These are phyloP conservation scores for Aurantiochytrium sp. DNA, from an alignment of 108 stramenopile species.

Conservation along the genomic window DNA sequence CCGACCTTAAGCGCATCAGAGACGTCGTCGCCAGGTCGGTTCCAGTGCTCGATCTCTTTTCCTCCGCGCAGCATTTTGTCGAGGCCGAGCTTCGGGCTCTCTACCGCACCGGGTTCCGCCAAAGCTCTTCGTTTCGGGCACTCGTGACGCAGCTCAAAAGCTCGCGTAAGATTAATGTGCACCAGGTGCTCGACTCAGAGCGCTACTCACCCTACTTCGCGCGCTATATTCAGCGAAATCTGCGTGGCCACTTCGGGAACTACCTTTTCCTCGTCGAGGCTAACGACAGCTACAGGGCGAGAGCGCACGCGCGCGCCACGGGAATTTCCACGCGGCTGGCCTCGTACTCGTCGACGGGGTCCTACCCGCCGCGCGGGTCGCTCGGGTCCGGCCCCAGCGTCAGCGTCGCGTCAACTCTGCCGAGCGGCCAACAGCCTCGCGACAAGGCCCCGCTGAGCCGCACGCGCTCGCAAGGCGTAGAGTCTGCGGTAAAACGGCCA, in stretches of 20 bases:
- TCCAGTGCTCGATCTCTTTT: neutral
- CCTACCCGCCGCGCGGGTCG: neutral
- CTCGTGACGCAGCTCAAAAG: neutral
- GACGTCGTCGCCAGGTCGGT: neutral
- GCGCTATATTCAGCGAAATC: neutral
- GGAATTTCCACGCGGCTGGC: neutral
- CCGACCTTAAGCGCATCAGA: neutral
- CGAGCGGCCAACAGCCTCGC: too few relatives aligned
- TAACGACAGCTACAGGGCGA: neutral
- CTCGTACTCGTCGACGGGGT: neutral
- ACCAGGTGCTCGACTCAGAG: neutral
- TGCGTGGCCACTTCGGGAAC: neutral
- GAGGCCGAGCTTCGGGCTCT: neutral
- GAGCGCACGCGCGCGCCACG: neutral
- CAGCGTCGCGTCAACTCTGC: neutral
- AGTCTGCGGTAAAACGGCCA: neutral
- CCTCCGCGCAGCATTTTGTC: neutral
- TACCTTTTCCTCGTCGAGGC: constrained; percentile 18
- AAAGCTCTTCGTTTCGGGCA: neutral
- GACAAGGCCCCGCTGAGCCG: neutral
- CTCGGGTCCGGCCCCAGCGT: neutral
- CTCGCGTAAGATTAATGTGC: neutral
- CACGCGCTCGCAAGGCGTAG: neutral
- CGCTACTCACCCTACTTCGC: neutral
- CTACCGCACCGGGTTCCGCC: neutral